phyloP scores from a whole-genome alignment of 1,284 basidiomycete genomes.

The Xerocomus amazonicus region DNA sequence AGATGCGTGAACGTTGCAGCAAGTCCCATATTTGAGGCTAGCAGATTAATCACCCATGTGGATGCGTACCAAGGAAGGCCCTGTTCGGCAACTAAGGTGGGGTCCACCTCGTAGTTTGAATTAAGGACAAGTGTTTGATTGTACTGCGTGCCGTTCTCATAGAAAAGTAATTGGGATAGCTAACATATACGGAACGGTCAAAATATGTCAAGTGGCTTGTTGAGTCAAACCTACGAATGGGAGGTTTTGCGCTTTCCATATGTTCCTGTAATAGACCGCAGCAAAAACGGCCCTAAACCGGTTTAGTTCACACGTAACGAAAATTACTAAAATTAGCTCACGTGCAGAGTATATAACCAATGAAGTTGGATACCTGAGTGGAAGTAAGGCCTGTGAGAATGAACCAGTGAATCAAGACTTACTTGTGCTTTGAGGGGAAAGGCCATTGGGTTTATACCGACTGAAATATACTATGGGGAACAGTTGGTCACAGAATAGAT shows the following conservation, averaged over 20 bases:
- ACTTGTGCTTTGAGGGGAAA: slow-evolving; percentile 46
- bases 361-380: slow-evolving; percentile 38
- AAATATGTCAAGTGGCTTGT: neutral
- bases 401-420: neutral
- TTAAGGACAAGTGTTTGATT: slow-evolving; percentile 47
- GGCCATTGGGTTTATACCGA: slow-evolving; percentile 41
- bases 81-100: slow-evolving; percentile 39
- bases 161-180: slow-evolving; percentile 48
- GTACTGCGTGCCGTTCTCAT: slow-evolving; percentile 45
- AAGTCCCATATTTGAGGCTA: slow-evolving; percentile 33
- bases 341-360: slow-evolving; percentile 50
- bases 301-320: neutral
- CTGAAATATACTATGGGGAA: slow-evolving; percentile 42
- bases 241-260: slow-evolving; percentile 46
- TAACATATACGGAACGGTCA: neutral
- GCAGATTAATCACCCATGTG: slow-evolving; percentile 40
- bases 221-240: slow-evolving; percentile 39
- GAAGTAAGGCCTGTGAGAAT: neutral
- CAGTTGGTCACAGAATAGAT: neutral
- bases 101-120: slow-evolving; percentile 46
- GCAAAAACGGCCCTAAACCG: slow-evolving; percentile 40
- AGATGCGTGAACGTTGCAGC: slow-evolving; percentile 51
- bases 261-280: slow-evolving; percentile 43
- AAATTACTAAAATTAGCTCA: slow-evolving; percentile 11
- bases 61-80: slow-evolving; percentile 36